phyloP scores from a whole-genome alignment of 139 green algal species.

The Chlorella vulgaris region DNA sequence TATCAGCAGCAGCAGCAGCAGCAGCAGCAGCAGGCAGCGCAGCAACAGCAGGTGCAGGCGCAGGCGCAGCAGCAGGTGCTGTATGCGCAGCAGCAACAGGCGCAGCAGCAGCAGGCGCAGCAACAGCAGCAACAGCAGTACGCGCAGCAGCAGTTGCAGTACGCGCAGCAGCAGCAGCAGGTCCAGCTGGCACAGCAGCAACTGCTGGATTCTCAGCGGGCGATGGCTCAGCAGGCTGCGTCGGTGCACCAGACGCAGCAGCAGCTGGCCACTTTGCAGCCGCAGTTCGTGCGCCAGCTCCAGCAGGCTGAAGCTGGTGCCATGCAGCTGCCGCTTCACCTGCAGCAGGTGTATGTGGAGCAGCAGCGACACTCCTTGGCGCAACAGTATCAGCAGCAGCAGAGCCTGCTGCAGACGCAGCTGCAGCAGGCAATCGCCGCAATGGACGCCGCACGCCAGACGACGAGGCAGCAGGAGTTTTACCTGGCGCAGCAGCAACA shows the following conservation, averaged over 20 bases:
- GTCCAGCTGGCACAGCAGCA: neutral
- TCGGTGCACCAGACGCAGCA: neutral
- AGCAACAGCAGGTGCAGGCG: slow-evolving; percentile 7
- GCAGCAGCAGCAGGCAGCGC: neutral
- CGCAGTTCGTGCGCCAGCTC: neutral
- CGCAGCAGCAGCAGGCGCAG: neutral
- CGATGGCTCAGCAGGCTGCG: neutral
- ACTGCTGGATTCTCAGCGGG: neutral
- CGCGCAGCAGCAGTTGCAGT: slow-evolving; percentile 9
- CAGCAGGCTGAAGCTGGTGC: neutral
- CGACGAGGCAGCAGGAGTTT: neutral
- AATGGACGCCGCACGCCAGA: neutral
- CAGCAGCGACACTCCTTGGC: neutral
- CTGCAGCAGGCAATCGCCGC: neutral
- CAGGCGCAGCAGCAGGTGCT: neutral
- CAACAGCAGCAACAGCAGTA: slow-evolving; percentile 11
- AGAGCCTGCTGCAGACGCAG: neutral
- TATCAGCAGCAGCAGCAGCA: neutral
- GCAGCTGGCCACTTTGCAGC: neutral
- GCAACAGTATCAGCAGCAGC: neutral
- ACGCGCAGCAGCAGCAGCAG: neutral
- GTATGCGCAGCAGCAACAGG: neutral
- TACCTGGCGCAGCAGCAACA: neutral
- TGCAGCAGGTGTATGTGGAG: neutral
- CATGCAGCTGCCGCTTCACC: neutral